These are phyloP conservation scores for Vanderwaltozyma tropicalis DNA, from an alignment of 805 yeast genomes.

Conservation along the genomic window DNA sequence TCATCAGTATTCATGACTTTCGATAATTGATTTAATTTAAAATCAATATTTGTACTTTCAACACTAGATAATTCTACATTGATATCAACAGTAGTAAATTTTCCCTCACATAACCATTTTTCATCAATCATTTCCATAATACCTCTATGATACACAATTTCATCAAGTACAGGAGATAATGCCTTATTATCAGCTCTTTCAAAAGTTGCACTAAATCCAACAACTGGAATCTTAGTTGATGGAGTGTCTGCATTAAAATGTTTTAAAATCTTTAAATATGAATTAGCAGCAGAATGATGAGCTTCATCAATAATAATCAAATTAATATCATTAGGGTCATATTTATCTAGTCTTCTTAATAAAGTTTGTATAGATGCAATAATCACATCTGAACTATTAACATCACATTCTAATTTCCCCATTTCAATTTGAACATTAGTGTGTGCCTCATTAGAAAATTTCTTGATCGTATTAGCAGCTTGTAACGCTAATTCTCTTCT, in stretches of 20 bases:
- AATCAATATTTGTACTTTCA: slow-evolving; percentile 43
- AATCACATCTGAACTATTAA: slow-evolving; percentile 44
- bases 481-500: slow-evolving; percentile 70
- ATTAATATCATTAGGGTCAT: slow-evolving; percentile 46
- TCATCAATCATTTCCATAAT: slow-evolving; percentile 56
- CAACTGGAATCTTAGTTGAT: slow-evolving; percentile 40
- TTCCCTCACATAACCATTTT: slow-evolving; percentile 61
- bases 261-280: slow-evolving; percentile 49
- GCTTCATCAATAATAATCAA: slow-evolving; percentile 83
- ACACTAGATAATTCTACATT: slow-evolving; percentile 35
- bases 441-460: slow-evolving; percentile 36
- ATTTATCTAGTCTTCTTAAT: slow-evolving; percentile 36
- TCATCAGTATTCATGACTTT: slow-evolving; percentile 43
- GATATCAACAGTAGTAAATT: slow-evolving; percentile 47
- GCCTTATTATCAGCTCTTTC: slow-evolving; percentile 62
- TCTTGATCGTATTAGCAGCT: slow-evolving; percentile 42
- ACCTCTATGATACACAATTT: slow-evolving; percentile 60
- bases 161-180: slow-evolving; percentile 52
- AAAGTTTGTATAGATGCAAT: slow-evolving; percentile 73
- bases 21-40: slow-evolving; percentile 40
- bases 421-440: slow-evolving; percentile 56
- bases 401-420: slow-evolving; percentile 36
- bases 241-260: slow-evolving; percentile 43
- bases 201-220: slow-evolving; percentile 87
- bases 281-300: slow-evolving; percentile 73